Conservation (phyloP, 495 filamentous ascomycete genomes). For the Penicillium pancosmium region DNA sequence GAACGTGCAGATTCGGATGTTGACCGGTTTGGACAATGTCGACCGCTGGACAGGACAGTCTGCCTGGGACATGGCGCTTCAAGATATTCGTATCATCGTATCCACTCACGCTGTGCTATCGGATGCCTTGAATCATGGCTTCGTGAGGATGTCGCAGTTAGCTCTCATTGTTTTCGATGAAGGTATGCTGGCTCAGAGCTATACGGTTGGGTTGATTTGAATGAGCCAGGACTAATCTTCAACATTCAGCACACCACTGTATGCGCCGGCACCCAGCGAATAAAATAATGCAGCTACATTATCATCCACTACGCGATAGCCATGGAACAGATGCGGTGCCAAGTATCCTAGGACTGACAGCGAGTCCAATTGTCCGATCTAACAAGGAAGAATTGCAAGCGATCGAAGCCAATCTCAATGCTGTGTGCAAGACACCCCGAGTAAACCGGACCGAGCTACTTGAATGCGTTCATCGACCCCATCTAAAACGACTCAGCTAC, state of each 20-base stretch:
- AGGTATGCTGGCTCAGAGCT: conserved; percentile 56
- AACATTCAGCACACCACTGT: conserved; percentile 33
- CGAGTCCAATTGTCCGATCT: conserved; percentile 71
- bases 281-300: conserved; percentile 78
- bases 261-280: conserved; percentile 62
- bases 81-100: conserved; percentile 70
- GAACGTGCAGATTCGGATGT: conserved; percentile 59
- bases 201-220: background rate
- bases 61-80: conserved; percentile 74
- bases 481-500: conserved; percentile 58
- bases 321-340: conserved; percentile 54
- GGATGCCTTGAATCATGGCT: conserved; percentile 80
- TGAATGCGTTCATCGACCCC: conserved; percentile 67
- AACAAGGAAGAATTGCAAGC: conserved; percentile 32
- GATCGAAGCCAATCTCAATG: conserved; percentile 77
- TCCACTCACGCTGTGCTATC: conserved; percentile 77
- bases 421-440: conserved; percentile 72
- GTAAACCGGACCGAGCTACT: conserved; percentile 71
- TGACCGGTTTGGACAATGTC: conserved; percentile 70
- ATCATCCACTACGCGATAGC: conserved; percentile 53
- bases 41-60: conserved; percentile 73
- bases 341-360: conserved; percentile 79
- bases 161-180: conserved; percentile 87
- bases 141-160: conserved; percentile 68
- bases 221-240: background rate